Evolutionary conservation across 352 stramenopile species (phyloP).

Genomic region (Thalassiosira livingstoniorum): DNA sequence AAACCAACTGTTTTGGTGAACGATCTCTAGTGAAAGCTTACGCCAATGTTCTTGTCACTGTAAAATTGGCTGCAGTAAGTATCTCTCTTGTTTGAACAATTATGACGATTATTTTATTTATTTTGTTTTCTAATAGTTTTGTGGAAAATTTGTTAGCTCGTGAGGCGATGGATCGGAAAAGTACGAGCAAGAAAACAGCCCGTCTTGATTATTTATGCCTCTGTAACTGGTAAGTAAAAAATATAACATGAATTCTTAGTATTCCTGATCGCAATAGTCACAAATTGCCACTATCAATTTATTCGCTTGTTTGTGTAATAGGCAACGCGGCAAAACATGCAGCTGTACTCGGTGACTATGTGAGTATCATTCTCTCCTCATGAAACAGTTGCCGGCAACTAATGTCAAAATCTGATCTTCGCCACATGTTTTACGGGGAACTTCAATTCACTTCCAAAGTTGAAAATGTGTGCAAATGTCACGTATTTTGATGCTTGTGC

Average conservation of each 20-base stretch:
- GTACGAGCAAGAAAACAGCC: conserved; percentile 21
- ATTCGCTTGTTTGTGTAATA: too few species aligned
- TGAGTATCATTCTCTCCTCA: neutral
- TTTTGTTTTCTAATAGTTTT: too few species aligned
- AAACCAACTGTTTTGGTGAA: conserved; percentile 26
- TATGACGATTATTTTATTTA: neutral
- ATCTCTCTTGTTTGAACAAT: neutral
- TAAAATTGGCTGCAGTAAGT: neutral
- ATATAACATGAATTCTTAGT: too few species aligned
- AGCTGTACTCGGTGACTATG: conserved; percentile 34
- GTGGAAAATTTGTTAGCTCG: conserved; percentile 3
- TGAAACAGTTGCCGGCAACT: too few species aligned
- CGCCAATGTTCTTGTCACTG: conserved; percentile 8
- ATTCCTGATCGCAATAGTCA: too few species aligned
- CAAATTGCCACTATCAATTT: too few species aligned
- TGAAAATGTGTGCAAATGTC: conserved; percentile 27
- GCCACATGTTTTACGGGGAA: too few species aligned
- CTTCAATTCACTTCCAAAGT: too few species aligned
- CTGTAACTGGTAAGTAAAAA: conserved; percentile 51
- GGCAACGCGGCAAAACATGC: conserved; percentile 44
- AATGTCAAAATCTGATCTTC: too few species aligned
- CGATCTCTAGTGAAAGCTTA: conserved; percentile 21
- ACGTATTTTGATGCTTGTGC: conserved; percentile 53
- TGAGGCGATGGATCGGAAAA: neutral
- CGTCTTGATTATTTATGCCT: conserved; percentile 40